Evolutionary conservation across 108 stramenopile genomes (phyloP), one percentile per base, ranked within the genome.

Genomic region (Pseudonitzschia multistriata): DNA sequence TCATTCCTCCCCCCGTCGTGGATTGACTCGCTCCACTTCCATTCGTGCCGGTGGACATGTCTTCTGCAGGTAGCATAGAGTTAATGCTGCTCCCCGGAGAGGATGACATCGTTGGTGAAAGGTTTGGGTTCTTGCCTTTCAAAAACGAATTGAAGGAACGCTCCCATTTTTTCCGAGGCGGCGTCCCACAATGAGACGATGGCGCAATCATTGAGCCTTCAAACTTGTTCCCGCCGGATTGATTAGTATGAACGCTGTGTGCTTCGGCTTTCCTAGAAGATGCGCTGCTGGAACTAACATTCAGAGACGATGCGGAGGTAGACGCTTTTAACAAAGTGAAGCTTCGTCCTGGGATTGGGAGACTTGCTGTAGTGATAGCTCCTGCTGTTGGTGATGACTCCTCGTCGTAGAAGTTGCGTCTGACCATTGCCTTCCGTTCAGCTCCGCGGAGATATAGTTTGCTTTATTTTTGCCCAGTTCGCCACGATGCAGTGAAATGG

Each of bases 31-130:
- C 50, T 52, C 50, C 50, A 25, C 50, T 52, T 52, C 24, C 50
- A 52, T 5, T 45, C 63, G 63, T 24, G 21, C 28, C 34, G 5
- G 63, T 64, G 3, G 63, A 45, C 63, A 45, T 28, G 5, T 40
- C 40, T 45, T 45, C 63, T 2, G 22, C n/a, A 6, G 17, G 6
- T 2, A 24, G 40, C 19, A 42, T n/a, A 13, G 63, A 45, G 7
- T 39, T 15, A 28, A 13, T 45, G 36, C 61, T 62, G 40, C 42
- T 47, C 5, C 27, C 42, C 42, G 63, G 57, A 59, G 57, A 64
- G 19, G 63, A 42, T 47, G 63, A 64, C 63, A 64, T 14, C 37
- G 63, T 45, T 21, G 63, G 63, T 29, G 59, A 34, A 60, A 21
- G 31, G 31, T 60, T 5, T 15, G 30, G 39, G 24, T 28, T 64